Evolutionary conservation across 208 protist genomes (phyloP).

Genomic region (Phytomonas francai): DNA sequence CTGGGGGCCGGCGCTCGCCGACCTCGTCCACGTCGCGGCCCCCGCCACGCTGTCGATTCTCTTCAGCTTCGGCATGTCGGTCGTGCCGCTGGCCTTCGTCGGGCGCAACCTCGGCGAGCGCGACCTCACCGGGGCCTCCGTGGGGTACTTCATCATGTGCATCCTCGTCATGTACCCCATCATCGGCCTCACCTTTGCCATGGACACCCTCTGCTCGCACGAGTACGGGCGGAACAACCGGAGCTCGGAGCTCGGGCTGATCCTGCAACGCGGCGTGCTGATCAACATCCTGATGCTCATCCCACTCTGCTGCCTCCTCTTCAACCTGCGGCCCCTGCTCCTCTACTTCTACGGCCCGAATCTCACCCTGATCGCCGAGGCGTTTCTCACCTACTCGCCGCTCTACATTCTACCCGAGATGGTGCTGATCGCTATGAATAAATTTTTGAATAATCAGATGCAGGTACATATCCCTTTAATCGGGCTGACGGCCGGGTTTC

Average conservation of each 20-base stretch:
- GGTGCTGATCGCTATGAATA: constrained; percentile 68
- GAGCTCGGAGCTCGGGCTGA: constrained; percentile 61
- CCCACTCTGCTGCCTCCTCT: constrained; percentile 46
- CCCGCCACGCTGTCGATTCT: constrained; percentile 65
- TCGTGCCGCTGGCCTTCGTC: constrained; percentile 69
- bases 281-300: constrained; percentile 62
- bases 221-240: constrained; percentile 67
- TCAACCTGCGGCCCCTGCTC: constrained; percentile 34
- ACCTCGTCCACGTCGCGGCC: constrained; percentile 55
- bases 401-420: constrained; percentile 55
- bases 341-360: constrained; percentile 43
- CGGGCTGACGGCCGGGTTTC: constrained; percentile 58
- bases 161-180: constrained; percentile 69
- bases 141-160: constrained; percentile 77
- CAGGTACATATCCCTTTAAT: constrained; percentile 74
- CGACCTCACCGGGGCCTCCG: constrained; percentile 58
- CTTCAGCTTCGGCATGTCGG: constrained; percentile 73
- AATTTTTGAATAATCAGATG: constrained; percentile 87
- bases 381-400: constrained; percentile 61
- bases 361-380: constrained; percentile 37
- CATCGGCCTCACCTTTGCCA: constrained; percentile 74
- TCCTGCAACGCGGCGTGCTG: constrained; percentile 68
- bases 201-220: constrained; percentile 81
- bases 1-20: constrained; percentile 27
- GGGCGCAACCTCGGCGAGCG: constrained; percentile 61